Conservation (phyloP, 352 stramenopile species). For the Pythium utonaiense region DNA sequence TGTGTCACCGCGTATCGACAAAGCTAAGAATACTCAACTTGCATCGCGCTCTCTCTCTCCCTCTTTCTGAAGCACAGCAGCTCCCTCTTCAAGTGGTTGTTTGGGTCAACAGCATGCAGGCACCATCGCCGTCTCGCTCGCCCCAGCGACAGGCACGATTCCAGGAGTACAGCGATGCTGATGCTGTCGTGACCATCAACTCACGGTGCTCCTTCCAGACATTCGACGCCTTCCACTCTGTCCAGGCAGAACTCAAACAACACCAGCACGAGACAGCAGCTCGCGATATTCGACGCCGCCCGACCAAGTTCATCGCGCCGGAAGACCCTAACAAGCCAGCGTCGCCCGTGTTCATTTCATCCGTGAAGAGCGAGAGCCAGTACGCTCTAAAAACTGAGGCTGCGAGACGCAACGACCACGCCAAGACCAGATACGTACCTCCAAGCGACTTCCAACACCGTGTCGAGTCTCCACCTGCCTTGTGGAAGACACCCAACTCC, state of each 20-base stretch:
- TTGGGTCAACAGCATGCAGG: not conserved
- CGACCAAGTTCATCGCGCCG: slow-evolving; percentile 17
- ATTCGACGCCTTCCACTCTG: slow-evolving; percentile 29
- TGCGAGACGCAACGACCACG: slow-evolving; percentile 41
- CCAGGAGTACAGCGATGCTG: not conserved
- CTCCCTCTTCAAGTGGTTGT: not conserved
- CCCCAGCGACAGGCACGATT: not conserved
- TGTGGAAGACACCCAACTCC: slow-evolving; percentile 1
- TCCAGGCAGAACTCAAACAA: slow-evolving; percentile 20
- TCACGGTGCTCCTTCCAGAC: slow-evolving; percentile 42
- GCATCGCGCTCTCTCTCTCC: too few relatives aligned
- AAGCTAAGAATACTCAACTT: too few relatives aligned
- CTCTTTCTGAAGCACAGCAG: not conserved
- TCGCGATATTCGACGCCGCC: slow-evolving; percentile 18
- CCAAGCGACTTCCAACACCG: slow-evolving; percentile 48
- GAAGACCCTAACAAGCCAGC: not conserved
- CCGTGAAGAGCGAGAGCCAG: slow-evolving; percentile 24
- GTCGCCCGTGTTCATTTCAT: slow-evolving; percentile 24
- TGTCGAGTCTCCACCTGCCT: slow-evolving; percentile 19
- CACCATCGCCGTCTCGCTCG: not conserved
- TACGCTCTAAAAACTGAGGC: slow-evolving; percentile 36
- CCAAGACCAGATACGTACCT: slow-evolving; percentile 39
- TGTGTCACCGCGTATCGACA: too few relatives aligned
- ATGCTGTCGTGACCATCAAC: slow-evolving; percentile 16
- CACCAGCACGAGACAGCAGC: slow-evolving; percentile 1